Evolutionary conservation across 371 early-diverging fungal genomes (phyloP).

Genomic region (Lichtheimia ramosa): DNA sequence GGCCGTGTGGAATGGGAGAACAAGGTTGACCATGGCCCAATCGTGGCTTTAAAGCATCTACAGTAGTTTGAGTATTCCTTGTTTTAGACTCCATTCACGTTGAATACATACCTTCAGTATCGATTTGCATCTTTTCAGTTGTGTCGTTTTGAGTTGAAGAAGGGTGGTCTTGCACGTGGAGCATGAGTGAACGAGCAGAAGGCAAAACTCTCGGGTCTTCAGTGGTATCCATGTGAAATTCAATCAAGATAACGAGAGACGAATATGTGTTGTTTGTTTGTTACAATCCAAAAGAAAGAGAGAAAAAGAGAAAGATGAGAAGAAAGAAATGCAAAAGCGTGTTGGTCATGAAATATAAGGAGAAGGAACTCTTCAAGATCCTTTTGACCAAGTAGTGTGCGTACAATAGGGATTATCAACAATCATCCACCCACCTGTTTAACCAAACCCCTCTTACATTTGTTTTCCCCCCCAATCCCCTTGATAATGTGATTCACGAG

Average conservation of each 20-base stretch:
- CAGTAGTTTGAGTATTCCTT: no score
- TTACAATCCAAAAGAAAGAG: slow-evolving; percentile 8
- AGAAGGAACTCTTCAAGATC: no score
- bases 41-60: slow-evolving; percentile 17
- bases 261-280: background rate
- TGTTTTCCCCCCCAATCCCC: no score
- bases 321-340: background rate
- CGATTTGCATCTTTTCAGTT: slow-evolving; percentile 21
- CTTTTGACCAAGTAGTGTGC: no score
- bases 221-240: slow-evolving; percentile 22
- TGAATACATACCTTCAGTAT: slow-evolving; percentile 13
- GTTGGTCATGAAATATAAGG: no score
- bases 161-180: slow-evolving; percentile 16
- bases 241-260: background rate
- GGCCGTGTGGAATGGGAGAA: slow-evolving; percentile 21
- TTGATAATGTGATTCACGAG: no score
- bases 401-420: no score
- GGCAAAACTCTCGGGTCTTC: slow-evolving; percentile 28
- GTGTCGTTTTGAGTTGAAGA: background rate
- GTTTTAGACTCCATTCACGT: no score
- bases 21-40: slow-evolving; percentile 25
- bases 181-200: slow-evolving; percentile 29
- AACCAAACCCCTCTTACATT: no score
- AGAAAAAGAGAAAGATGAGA: slow-evolving; percentile 5
- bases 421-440: no score